Conservation (phyloP, 352 stramenopile species). For the Globisporangium polare region DNA sequence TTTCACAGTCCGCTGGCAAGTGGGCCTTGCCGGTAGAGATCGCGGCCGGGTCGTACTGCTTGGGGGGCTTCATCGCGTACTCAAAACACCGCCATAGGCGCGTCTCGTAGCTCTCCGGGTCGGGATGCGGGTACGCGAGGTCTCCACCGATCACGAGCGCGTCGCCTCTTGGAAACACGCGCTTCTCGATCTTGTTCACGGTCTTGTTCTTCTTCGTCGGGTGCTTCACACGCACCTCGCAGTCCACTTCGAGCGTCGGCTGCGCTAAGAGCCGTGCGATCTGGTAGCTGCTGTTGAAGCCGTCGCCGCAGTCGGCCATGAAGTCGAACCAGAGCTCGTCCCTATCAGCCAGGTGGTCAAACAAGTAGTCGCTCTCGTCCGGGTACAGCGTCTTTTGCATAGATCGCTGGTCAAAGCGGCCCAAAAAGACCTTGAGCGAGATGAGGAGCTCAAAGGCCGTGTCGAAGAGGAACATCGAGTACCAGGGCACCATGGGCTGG, state of each 20-base stretch:
- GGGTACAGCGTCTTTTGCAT: constrained; percentile 87
- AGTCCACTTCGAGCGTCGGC: constrained; percentile 79
- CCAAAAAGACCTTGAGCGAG: constrained; percentile 92
- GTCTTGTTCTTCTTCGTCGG: constrained; percentile 20
- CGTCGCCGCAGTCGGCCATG: constrained; percentile 92
- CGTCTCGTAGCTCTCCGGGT: constrained; percentile 86
- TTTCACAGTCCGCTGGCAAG: constrained; percentile 42
- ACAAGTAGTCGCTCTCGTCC: constrained; percentile 68
- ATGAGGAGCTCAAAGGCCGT: constrained; percentile 91
- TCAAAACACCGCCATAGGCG: constrained; percentile 91
- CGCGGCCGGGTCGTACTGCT: constrained; percentile 78
- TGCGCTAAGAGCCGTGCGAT: constrained; percentile 90
- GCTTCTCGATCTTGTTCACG: constrained; percentile 32
- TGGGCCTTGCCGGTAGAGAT: constrained; percentile 83
- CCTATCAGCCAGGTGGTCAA: constrained; percentile 73
- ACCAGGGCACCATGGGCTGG: constrained; percentile 93
- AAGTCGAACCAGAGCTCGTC: constrained; percentile 93
- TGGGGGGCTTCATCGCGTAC: constrained; percentile 91
- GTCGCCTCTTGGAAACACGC: constrained; percentile 79
- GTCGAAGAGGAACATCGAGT: constrained; percentile 91
- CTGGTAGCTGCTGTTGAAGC: constrained; percentile 93
- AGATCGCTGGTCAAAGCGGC: constrained; percentile 84
- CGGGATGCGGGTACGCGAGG: constrained; percentile 90
- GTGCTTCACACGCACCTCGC: constrained; percentile 24
- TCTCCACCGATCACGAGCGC: constrained; percentile 90